Percentiles rank a stretch among this genome's conserved stretches.
phyloP scores from a whole-genome alignment of 108 stramenopile genomes.

The Cyclostephanos tholiformis region DNA sequence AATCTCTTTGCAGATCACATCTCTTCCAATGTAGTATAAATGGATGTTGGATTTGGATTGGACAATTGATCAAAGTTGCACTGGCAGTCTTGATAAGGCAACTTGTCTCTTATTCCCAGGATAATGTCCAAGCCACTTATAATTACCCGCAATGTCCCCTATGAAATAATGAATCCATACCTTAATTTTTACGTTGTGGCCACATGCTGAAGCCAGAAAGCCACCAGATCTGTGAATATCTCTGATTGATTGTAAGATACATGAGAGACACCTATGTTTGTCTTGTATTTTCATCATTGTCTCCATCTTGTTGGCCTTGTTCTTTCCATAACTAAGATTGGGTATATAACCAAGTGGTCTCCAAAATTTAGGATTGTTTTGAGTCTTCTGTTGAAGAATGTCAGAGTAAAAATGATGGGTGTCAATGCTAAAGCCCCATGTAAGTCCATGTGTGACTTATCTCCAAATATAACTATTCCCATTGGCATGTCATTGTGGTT shows the following conservation, averaged over 20 bases:
- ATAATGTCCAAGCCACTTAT: neutral
- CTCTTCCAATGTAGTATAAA: neutral
- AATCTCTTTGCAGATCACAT: neutral
- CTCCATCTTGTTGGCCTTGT: too few species aligned
- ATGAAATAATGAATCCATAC: too few species aligned
- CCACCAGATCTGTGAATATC: neutral
- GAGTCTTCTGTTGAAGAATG: neutral
- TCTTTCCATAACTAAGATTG: too few species aligned
- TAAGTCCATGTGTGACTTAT: too few species aligned
- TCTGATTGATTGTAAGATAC: neutral
- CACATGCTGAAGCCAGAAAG: neutral
- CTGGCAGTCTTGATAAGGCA: neutral
- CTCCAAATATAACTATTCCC: too few species aligned
- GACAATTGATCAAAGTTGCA: neutral
- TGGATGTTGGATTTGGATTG: neutral
- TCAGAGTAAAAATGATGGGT: constrained; percentile 19
- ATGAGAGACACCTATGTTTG: neutral
- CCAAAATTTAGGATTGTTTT: too few species aligned
- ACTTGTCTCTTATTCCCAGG: neutral
- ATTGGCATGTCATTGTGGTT: too few species aligned
- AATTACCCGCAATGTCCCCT: too few species aligned
- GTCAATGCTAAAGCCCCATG: too few species aligned
- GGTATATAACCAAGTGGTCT: too few species aligned
- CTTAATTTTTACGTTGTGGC: neutral
- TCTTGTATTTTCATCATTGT: neutral